These are phyloP conservation scores for Kuraishia molischiana DNA, from an alignment of 805 yeast genomes.

Conservation along the genomic window DNA sequence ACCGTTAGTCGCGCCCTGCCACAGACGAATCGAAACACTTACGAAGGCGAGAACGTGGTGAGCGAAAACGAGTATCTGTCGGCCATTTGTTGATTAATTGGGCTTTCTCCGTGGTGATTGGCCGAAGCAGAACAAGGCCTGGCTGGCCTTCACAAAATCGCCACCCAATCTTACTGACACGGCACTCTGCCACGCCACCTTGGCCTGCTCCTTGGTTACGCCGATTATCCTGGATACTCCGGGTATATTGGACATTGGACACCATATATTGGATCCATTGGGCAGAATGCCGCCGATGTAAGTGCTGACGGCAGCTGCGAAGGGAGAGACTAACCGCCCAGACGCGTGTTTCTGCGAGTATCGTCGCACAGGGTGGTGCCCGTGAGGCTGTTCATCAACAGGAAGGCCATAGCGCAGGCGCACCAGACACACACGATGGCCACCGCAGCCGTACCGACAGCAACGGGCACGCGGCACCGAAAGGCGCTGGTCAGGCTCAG, in stretches of 20 bases:
- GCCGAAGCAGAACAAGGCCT: too few species aligned
- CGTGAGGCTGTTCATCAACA: not conserved
- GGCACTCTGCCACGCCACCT: too few species aligned
- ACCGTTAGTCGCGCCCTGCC: constrained; percentile 3
- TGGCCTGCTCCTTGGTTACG: too few species aligned
- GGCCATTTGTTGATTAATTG: constrained; percentile 48
- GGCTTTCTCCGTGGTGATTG: not conserved
- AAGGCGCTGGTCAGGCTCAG: constrained; percentile 1
- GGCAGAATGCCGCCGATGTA: not conserved
- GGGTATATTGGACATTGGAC: too few species aligned
- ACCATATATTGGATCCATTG: too few species aligned
- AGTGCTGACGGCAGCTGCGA: not conserved
- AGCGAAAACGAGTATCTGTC: constrained; percentile 96
- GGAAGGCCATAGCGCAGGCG: not conserved
- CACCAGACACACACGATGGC: not conserved
- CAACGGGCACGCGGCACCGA: not conserved
- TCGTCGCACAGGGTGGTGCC: not conserved
- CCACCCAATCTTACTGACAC: too few species aligned
- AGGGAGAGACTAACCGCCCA: not conserved
- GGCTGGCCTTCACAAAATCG: too few species aligned
- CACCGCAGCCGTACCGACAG: not conserved
- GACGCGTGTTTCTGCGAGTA: not conserved
- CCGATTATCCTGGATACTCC: too few species aligned
- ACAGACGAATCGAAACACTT: constrained; percentile 19
- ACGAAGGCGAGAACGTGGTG: constrained; percentile 96